A percentile compares a stretch with the other conserved stretches of the same genome.
Conservation (phyloP, 306 rosid species). For the Acacia melanoxylon region DNA sequence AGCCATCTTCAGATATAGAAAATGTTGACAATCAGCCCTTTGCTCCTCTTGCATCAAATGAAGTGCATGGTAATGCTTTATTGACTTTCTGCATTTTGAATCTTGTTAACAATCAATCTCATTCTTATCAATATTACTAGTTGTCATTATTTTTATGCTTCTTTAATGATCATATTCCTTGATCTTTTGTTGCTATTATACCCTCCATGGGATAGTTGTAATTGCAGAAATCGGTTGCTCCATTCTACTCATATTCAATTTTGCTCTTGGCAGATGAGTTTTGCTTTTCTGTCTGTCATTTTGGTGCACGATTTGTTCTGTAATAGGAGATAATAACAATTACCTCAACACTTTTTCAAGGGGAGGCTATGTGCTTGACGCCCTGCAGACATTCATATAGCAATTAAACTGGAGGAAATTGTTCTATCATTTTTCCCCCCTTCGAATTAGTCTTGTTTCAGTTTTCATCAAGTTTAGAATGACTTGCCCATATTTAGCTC, state of each 20-base stretch:
- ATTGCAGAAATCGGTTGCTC: constrained; percentile 12
- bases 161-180: not conserved
- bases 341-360: constrained; percentile 2
- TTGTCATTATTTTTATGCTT: constrained; percentile 17
- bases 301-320: constrained; percentile 3
- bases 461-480: not conserved
- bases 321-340: constrained; percentile 11
- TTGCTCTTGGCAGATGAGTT: constrained; percentile 10
- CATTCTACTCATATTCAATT: constrained; percentile 24
- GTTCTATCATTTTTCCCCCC: not conserved
- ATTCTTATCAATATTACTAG: not conserved
- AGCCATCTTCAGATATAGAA: constrained; percentile 66
- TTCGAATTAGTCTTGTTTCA: not conserved
- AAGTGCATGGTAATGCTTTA: constrained; percentile 59
- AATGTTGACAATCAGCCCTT: constrained; percentile 63
- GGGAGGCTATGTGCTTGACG: constrained; percentile 12
- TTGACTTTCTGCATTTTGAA: constrained; percentile 29
- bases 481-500: constrained; percentile 9
- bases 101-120: constrained; percentile 21
- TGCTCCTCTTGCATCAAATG: constrained; percentile 61
- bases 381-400: constrained; percentile 6
- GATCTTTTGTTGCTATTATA: constrained; percentile 17
- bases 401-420: constrained; percentile 17
- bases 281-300: constrained; percentile 20
- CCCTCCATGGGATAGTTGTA: constrained; percentile 18